A percentile compares a stretch with the other conserved stretches of the same genome.
These are phyloP conservation scores for Dipteronia sinensis DNA, from an alignment of 345 rosid species.

Conservation along the genomic window DNA sequence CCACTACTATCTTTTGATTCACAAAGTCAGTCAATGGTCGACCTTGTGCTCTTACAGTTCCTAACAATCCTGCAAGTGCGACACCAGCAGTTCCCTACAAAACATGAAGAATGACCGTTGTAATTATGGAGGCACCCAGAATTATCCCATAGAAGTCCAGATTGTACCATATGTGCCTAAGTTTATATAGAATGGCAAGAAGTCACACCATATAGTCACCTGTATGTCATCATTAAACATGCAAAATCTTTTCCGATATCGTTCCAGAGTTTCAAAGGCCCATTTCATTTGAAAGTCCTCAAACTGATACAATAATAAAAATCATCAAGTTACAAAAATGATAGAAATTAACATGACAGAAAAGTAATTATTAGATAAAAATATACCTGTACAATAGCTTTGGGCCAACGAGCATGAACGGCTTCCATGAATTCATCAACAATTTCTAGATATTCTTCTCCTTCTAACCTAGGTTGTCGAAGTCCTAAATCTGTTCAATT, in stretches of 20 bases:
- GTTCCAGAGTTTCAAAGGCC: constrained; percentile 93
- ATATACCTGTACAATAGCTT: constrained; percentile 89
- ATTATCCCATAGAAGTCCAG: constrained; percentile 15
- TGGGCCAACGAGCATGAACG: constrained; percentile 89
- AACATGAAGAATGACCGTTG: constrained; percentile 20
- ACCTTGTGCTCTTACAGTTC: constrained; percentile 96
- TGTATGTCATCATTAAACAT: constrained; percentile 99
- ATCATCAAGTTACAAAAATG: constrained; percentile 32
- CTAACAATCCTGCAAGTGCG: constrained; percentile 94
- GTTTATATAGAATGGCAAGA: constrained; percentile 14
- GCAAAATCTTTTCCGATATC: constrained; percentile 85
- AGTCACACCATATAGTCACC: constrained; percentile 43
- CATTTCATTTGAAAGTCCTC: constrained; percentile 99
- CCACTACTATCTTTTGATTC: constrained; percentile 97
- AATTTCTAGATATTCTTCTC: constrained; percentile 82
- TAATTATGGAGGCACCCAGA: constrained; percentile 14
- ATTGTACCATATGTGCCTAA: background rate
- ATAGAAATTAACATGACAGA: constrained; percentile 19
- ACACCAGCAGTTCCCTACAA: constrained; percentile 99
- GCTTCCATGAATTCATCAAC: constrained; percentile 99
- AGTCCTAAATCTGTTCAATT: constrained; percentile 77
- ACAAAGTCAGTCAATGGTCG: constrained; percentile 72
- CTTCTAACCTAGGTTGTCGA: constrained; percentile 90
- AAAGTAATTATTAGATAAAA: constrained; percentile 24
- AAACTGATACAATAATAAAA: constrained; percentile 51